phyloP scores from a whole-genome alignment of 116 monocot genomes.

The Dioscorea cayenensis region DNA sequence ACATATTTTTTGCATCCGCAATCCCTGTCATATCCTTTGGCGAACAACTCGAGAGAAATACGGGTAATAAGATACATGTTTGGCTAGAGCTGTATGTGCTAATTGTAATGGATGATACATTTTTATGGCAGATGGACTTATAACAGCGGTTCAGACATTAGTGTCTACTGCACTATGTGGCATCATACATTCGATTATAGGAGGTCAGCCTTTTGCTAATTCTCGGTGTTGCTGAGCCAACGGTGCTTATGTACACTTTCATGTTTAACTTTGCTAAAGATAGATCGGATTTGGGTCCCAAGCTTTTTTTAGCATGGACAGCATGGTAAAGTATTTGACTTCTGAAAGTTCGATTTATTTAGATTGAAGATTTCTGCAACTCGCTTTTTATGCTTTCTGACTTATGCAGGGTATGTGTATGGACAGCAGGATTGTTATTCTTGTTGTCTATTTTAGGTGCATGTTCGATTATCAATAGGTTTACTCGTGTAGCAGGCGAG shows the following conservation, averaged over 20 bases:
- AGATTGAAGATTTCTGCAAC: background rate
- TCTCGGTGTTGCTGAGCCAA: slow-evolving; percentile 74
- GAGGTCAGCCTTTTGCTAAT: slow-evolving; percentile 71
- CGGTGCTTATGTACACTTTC: slow-evolving; percentile 83
- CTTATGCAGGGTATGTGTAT: slow-evolving; percentile 65
- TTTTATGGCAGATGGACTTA: slow-evolving; percentile 37
- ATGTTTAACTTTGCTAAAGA: slow-evolving; percentile 76
- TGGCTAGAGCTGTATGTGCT: background rate
- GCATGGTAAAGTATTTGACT: slow-evolving; percentile 42
- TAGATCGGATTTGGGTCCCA: slow-evolving; percentile 44
- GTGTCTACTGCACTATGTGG: slow-evolving; percentile 70
- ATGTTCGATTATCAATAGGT: slow-evolving; percentile 71
- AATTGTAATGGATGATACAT: background rate
- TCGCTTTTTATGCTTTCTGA: background rate
- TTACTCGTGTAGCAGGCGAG: slow-evolving; percentile 74
- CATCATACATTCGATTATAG: slow-evolving; percentile 59
- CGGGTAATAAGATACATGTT: slow-evolving; percentile 29
- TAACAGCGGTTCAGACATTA: slow-evolving; percentile 75
- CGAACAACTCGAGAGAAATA: slow-evolving; percentile 65
- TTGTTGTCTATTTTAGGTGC: slow-evolving; percentile 64
- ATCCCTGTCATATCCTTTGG: slow-evolving; percentile 82
- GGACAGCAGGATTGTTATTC: slow-evolving; percentile 63
- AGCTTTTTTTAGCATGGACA: slow-evolving; percentile 62
- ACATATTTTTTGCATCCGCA: slow-evolving; percentile 78
- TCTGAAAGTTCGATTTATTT: background rate